Evolutionary conservation across 257 asterid species (phyloP), one percentile per base, ranked within the genome.

Genomic region (Verbena officinalis): DNA sequence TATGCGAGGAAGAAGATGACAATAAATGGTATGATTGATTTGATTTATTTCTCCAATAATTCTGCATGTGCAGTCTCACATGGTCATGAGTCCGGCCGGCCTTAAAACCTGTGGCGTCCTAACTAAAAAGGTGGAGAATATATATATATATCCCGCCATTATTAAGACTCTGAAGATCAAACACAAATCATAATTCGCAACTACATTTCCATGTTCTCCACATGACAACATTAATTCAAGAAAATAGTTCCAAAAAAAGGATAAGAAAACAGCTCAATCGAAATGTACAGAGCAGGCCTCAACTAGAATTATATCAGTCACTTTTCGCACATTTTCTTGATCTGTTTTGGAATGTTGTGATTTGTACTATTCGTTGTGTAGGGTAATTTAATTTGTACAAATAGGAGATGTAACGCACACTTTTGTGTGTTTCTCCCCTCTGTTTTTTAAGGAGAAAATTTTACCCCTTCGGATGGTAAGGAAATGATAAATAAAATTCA

Each of bases 51-150:
- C 55, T 73, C 76, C 87, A 64, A 72, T 65, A 72, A 72, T 69
- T 65, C 46, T n/a, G 74, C 86, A 82, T 77, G 86, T 80, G 86
- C 78, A 71, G n/a, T 31, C 66, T 72, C 81, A 79, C 91, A 75
- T 80, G 86, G 73, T 20, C n/a, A n/a, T n/a, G n/a, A n/a, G n/a
- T n/a, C n/a, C 48, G 40, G 40, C 36, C 3, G 40, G 54, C 43
- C 70, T 66, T 20, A 43, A n/a, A 66, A 54, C 70, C n/a, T 64
- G 62, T 49, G 75, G 66, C 22, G 23, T 43, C 50, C 48, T 42
- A 69, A 51, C 61, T 22, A 50, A 58, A 74, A 75, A 65, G 68
- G 74, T 27, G 80, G 75, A 57, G 67, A 67, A 45, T 56, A 57
- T 24, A 55, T 53, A n/a, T n/a, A n/a, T n/a, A n/a, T n/a, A n/a